A percentile compares a stretch with the other conserved stretches of the same genome.
These are phyloP conservation scores for Leccinum sublutescens DNA, from an alignment of 768 basidiomycete species.

Conservation along the genomic window DNA sequence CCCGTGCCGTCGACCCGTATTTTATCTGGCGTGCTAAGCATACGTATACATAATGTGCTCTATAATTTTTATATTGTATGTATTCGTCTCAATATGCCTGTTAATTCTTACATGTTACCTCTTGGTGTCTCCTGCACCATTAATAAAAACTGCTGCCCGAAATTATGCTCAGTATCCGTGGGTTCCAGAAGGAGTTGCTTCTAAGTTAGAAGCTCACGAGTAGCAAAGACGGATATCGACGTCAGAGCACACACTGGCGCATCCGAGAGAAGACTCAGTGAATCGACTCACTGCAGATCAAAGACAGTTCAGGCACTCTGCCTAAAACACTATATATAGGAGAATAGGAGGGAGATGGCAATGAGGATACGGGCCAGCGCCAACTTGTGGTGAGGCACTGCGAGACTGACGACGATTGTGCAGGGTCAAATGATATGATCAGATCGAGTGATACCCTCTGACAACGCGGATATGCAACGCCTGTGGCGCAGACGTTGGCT, in stretches of 20 bases:
- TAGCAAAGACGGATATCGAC: not conserved
- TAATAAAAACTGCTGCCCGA: not conserved
- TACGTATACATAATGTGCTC: not conserved
- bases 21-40: not conserved
- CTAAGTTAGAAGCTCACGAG: not conserved
- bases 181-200: not conserved
- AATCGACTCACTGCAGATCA: not conserved
- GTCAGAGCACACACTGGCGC: not conserved
- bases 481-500: conserved; percentile 1
- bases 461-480: conserved; percentile 11
- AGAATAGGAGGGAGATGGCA: not conserved
- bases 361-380: conserved; percentile 3
- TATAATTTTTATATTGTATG: not conserved
- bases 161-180: not conserved
- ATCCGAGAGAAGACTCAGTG: not conserved
- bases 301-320: not conserved
- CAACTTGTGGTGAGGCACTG: conserved; percentile 5
- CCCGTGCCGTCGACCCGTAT: not conserved
- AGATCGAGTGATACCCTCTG: conserved; percentile 15
- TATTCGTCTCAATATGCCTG: not conserved
- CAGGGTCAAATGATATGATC: conserved; percentile 24
- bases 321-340: not conserved
- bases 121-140: not conserved
- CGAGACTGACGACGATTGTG: conserved; percentile 2
- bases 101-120: not conserved